phyloP scores from a whole-genome alignment of 1,139 yeast genomes.

The Nakaseomyces nivariensis region DNA sequence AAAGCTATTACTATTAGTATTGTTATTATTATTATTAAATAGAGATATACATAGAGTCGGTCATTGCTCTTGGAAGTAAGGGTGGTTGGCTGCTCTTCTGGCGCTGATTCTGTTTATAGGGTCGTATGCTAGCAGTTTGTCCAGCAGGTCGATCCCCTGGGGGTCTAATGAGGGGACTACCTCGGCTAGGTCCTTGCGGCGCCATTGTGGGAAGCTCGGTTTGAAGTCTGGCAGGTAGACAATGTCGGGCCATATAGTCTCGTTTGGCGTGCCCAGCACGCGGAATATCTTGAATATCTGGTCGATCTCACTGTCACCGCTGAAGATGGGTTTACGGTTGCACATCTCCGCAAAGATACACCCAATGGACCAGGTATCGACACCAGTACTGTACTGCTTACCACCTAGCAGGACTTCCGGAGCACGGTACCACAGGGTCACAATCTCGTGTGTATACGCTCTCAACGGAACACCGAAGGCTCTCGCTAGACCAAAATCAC shows the following conservation, averaged over 20 bases:
- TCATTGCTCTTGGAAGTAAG: slow-evolving; percentile 59
- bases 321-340: slow-evolving; percentile 86
- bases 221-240: slow-evolving; percentile 89
- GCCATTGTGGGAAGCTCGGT: slow-evolving; percentile 94
- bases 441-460: slow-evolving; percentile 96
- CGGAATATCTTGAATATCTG: slow-evolving; percentile 93
- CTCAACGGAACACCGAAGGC: slow-evolving; percentile 96
- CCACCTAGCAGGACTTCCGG: slow-evolving; percentile 96
- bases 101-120: slow-evolving; percentile 94
- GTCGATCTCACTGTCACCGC: slow-evolving; percentile 97
- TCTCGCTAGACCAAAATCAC: slow-evolving; percentile 94
- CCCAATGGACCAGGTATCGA: slow-evolving; percentile 98
- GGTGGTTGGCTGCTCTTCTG: slow-evolving; percentile 81
- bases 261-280: slow-evolving; percentile 89
- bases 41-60: not conserved
- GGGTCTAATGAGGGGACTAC: slow-evolving; percentile 75
- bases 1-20: too few species aligned
- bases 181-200: slow-evolving; percentile 56
- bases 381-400: slow-evolving; percentile 94
- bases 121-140: slow-evolving; percentile 75
- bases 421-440: slow-evolving; percentile 95
- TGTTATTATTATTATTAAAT: not conserved
- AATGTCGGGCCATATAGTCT: slow-evolving; percentile 94
- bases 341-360: slow-evolving; percentile 99
- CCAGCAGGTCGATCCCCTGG: slow-evolving; percentile 75